Percentiles rank a stretch among this genome's conserved stretches.
Conservation (phyloP, 176 grass and related monocot genomes). For the Poa annua region DNA sequence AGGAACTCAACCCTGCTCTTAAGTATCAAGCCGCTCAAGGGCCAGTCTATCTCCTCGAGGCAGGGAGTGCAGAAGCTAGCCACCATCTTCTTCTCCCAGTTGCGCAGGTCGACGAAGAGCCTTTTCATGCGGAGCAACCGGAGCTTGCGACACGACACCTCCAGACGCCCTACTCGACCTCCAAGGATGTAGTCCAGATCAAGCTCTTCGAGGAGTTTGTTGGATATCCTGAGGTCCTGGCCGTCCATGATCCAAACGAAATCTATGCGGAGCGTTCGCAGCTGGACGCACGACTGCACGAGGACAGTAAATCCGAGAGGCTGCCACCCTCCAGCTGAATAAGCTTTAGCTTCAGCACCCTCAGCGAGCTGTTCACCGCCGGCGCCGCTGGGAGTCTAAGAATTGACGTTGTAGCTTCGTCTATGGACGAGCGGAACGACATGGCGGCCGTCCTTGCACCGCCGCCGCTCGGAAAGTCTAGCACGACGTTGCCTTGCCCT, state of each 20-base stretch:
- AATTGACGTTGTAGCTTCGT: neutral
- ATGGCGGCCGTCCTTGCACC: neutral
- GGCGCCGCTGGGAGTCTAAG: neutral
- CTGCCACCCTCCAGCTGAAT: neutral
- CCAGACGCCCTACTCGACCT: neutral
- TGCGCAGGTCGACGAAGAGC: neutral
- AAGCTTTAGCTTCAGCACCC: neutral
- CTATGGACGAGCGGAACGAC: neutral
- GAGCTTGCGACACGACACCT: neutral
- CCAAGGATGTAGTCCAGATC: neutral
- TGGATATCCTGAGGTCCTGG: neutral
- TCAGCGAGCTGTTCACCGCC: neutral
- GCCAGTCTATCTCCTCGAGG: neutral
- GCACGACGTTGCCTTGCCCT: neutral
- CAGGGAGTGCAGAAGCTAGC: neutral
- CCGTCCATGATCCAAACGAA: neutral
- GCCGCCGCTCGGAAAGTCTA: neutral
- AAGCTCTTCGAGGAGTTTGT: neutral
- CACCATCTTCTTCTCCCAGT: neutral
- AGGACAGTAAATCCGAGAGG: neutral
- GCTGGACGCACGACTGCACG: neutral
- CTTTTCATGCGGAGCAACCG: neutral
- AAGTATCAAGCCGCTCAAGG: neutral
- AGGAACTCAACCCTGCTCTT: neutral
- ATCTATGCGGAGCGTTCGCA: neutral